These are phyloP conservation scores for Strombidium stylifer DNA, from an alignment of 73 alveolate species.

Conservation along the genomic window DNA sequence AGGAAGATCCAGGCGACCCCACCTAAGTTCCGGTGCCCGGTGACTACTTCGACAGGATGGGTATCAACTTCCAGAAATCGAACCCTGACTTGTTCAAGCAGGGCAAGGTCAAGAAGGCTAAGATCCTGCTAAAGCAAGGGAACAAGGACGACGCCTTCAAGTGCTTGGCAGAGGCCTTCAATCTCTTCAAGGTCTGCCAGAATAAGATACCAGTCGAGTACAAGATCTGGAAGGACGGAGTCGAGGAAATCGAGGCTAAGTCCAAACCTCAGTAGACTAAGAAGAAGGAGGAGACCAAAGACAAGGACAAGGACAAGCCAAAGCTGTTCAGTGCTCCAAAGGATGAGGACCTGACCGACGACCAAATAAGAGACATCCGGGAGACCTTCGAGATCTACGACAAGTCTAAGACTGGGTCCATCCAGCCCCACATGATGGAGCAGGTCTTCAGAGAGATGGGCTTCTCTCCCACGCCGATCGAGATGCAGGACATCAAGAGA, in stretches of 20 bases:
- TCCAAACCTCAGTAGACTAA: neutral
- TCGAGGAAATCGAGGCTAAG: neutral
- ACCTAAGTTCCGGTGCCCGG: constrained; percentile 36
- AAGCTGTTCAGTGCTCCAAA: neutral
- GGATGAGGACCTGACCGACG: constrained; percentile 11
- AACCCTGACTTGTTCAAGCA: constrained; percentile 78
- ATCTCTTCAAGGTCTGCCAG: constrained; percentile 55
- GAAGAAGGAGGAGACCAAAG: constrained; percentile 5
- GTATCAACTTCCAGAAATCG: constrained; percentile 56
- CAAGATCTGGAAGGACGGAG: too few species aligned
- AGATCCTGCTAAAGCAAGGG: constrained; percentile 61
- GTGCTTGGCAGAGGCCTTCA: constrained; percentile 70
- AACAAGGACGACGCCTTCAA: constrained; percentile 63
- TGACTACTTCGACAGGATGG: constrained; percentile 68
- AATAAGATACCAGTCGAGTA: too few species aligned
- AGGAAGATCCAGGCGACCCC: constrained; percentile 10
- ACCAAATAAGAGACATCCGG: constrained; percentile 44
- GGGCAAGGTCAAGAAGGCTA: constrained; percentile 80
- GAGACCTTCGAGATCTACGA: too few species aligned
- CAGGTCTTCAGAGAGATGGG: too few species aligned
- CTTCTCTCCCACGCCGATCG: too few species aligned
- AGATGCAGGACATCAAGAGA: too few species aligned
- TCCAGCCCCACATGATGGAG: too few species aligned
- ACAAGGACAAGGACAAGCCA: constrained; percentile 7
- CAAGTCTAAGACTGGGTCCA: too few species aligned